Evolutionary conservation across 257 asterid species (phyloP).

Genomic region (Fraxinus pennsylvanica): DNA sequence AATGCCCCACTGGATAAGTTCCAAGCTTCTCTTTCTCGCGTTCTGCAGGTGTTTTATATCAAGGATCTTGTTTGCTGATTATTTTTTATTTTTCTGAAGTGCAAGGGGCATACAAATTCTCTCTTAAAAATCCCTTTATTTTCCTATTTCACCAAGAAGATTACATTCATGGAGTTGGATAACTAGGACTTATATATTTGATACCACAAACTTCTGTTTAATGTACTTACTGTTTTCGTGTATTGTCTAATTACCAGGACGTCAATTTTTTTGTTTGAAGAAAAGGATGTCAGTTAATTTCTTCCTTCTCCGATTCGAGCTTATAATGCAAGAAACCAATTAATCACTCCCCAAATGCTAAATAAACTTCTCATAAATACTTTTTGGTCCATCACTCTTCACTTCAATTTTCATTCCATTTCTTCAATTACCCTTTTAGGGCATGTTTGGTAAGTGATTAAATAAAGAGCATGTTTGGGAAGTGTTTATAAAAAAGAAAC

Average conservation of each 20-base stretch:
- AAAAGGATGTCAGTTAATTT: background rate
- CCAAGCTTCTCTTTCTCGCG: slow-evolving; percentile 72
- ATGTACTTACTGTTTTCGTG: background rate
- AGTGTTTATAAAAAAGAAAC: too few species aligned
- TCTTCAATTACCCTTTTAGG: background rate
- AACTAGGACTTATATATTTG: slow-evolving; percentile 8
- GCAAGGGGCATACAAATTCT: background rate
- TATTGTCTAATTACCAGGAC: background rate
- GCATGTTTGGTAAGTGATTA: background rate
- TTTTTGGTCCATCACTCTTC: background rate
- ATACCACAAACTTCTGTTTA: background rate
- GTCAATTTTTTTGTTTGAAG: background rate
- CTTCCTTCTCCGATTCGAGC: background rate
- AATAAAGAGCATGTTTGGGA: too few species aligned
- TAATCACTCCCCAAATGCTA: background rate
- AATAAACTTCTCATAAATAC: background rate
- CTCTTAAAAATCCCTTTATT: background rate
- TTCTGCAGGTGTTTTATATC: slow-evolving; percentile 69
- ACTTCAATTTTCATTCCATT: background rate
- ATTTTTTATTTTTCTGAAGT: slow-evolving; percentile 16
- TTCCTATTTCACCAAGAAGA: background rate
- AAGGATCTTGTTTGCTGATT: slow-evolving; percentile 4
- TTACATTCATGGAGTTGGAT: background rate
- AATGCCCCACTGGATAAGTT: slow-evolving; percentile 77
- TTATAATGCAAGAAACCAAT: background rate